Evolutionary conservation across 2,329 filamentous ascomycete genomes (phyloP).

Genomic region (Fusarium setosum): DNA sequence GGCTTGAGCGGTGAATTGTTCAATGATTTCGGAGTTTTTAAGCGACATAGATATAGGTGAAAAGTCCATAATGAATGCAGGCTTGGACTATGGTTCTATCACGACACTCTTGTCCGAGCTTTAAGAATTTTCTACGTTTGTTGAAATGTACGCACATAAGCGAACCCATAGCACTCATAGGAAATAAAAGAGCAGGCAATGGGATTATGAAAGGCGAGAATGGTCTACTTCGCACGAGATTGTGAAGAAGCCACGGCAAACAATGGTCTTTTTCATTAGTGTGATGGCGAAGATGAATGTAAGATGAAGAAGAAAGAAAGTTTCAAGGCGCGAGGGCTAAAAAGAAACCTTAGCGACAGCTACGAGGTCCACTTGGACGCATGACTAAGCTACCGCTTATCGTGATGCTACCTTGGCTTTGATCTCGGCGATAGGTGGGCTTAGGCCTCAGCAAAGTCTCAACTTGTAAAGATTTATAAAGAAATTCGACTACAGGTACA

Average conservation of each 20-base stretch:
- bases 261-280: conserved; percentile 48
- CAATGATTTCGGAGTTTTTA: conserved; percentile 37
- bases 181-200: conserved; percentile 56
- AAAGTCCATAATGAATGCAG: conserved; percentile 43
- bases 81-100: conserved; percentile 30
- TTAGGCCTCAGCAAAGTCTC: too few species aligned
- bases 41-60: conserved; percentile 42
- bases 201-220: conserved; percentile 70
- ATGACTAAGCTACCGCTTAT: conserved; percentile 38
- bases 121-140: conserved; percentile 9
- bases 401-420: too few species aligned
- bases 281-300: conserved; percentile 58
- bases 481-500: too few species aligned
- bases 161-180: conserved; percentile 67
- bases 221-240: conserved; percentile 65
- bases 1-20: conserved; percentile 46
- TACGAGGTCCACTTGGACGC: conserved; percentile 25
- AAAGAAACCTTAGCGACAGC: conserved; percentile 16
- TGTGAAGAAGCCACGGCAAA: conserved; percentile 56
- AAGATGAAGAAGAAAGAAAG: conserved; percentile 53
- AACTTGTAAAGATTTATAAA: too few species aligned
- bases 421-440: too few species aligned
- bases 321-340: conserved; percentile 6
- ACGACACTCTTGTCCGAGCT: too few species aligned
- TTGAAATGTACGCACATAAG: conserved; percentile 68